Conservation (phyloP, 2,329 filamentous ascomycete genomes). For the Acephala macrosclerotiorum region DNA sequence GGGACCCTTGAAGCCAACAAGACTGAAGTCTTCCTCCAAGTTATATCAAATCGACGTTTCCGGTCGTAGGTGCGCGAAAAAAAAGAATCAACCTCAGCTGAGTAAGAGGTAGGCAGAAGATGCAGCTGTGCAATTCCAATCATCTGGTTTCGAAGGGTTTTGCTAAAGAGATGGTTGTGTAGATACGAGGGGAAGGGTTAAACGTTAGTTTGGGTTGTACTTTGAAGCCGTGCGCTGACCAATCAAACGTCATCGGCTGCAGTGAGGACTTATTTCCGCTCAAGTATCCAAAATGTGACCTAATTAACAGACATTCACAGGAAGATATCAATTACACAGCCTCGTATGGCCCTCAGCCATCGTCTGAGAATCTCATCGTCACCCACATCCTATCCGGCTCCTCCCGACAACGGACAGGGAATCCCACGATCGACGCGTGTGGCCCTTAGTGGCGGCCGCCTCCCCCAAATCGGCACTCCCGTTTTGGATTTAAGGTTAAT, state of each 20-base stretch:
- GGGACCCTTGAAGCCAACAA: not conserved
- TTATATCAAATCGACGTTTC: not conserved
- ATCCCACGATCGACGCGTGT: not conserved
- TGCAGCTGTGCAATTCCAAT: not conserved
- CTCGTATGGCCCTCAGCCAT: not conserved
- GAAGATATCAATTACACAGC: not conserved
- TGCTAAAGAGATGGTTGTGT: not conserved
- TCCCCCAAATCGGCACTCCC: constrained; percentile 3
- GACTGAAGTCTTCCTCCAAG: not conserved
- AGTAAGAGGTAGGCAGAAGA: not conserved
- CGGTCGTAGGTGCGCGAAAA: not conserved
- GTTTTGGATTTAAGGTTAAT: constrained; percentile 9
- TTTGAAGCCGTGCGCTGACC: not conserved
- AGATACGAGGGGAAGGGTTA: not conserved
- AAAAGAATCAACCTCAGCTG: not conserved
- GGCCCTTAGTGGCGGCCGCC: not conserved
- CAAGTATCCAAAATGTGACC: not conserved
- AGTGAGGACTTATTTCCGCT: not conserved
- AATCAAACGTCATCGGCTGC: not conserved
- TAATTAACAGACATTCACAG: not conserved
- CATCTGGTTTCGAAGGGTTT: not conserved
- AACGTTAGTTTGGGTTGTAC: not conserved
- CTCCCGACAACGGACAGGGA: not conserved
- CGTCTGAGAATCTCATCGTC: no score
- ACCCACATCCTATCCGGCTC: not conserved